A percentile compares a stretch with the other conserved stretches of the same genome.
Evolutionary conservation across 495 filamentous ascomycete species (phyloP).

Genomic region (Eremomyces bilateralis): DNA sequence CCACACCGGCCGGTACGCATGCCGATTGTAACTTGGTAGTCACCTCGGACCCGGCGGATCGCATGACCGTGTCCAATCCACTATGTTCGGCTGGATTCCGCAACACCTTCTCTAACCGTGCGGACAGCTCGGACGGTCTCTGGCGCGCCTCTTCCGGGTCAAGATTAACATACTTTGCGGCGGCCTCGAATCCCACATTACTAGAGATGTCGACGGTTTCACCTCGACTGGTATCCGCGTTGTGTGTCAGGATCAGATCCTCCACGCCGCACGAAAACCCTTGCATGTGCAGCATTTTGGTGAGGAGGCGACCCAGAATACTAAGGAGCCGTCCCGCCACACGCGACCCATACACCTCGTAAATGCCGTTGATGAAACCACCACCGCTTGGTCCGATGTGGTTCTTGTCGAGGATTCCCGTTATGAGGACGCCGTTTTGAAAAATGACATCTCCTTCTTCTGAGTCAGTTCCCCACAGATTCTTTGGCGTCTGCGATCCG

Average conservation of each 20-base stretch:
- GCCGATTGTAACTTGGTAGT: constrained; percentile 57
- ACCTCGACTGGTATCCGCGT: constrained; percentile 52
- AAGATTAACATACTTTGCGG: constrained; percentile 80
- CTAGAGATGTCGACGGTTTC: constrained; percentile 46
- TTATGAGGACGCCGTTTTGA: constrained; percentile 66
- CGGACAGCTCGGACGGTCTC: constrained; percentile 37
- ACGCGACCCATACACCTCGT: constrained; percentile 81
- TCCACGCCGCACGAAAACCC: constrained; percentile 96
- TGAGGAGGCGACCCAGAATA: constrained; percentile 73
- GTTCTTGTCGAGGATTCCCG: constrained; percentile 87
- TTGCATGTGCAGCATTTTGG: constrained; percentile 73
- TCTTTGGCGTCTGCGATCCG: constrained; percentile 43
- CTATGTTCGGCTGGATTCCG: constrained; percentile 78
- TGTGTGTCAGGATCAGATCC: constrained; percentile 65
- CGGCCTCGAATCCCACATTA: constrained; percentile 60
- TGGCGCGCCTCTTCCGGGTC: constrained; percentile 20
- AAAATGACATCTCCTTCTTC: constrained; percentile 57
- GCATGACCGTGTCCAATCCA: constrained; percentile 69
- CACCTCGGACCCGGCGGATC: constrained; percentile 40
- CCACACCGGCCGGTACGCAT: constrained; percentile 63
- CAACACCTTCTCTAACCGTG: constrained; percentile 69
- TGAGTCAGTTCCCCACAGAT: constrained; percentile 35
- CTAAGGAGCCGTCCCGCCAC: constrained; percentile 69
- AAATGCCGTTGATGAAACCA: constrained; percentile 75
- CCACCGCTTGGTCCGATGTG: constrained; percentile 76